Evolutionary conservation across 352 stramenopile species (phyloP).

Genomic region (Aphanomyces cochlioides): DNA sequence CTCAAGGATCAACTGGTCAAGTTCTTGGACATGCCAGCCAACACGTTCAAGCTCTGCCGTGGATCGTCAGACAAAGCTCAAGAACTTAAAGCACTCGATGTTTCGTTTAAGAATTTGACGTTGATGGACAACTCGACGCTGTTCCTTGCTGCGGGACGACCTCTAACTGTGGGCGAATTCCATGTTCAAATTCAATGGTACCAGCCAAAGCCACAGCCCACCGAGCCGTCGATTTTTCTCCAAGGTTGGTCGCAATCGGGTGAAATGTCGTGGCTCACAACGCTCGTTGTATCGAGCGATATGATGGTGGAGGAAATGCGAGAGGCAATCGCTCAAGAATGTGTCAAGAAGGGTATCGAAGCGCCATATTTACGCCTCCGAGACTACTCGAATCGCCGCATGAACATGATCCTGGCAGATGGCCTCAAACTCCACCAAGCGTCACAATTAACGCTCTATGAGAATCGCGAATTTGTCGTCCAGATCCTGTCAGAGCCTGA

Average conservation of each 20-base stretch:
- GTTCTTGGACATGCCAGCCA: slow-evolving; percentile 43
- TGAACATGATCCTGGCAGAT: slow-evolving; percentile 63
- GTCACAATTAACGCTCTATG: slow-evolving; percentile 68
- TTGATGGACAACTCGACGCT: slow-evolving; percentile 66
- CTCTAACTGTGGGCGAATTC: slow-evolving; percentile 68
- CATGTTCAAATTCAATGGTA: slow-evolving; percentile 70
- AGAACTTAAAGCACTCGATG: slow-evolving; percentile 79
- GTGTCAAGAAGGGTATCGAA: slow-evolving; percentile 47
- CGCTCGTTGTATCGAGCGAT: slow-evolving; percentile 71
- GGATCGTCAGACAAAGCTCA: slow-evolving; percentile 61
- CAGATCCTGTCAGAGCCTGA: slow-evolving; percentile 65
- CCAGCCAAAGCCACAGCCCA: slow-evolving; percentile 30
- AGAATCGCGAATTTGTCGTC: slow-evolving; percentile 67
- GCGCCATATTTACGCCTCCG: slow-evolving; percentile 54
- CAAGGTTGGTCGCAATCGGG: slow-evolving; percentile 49
- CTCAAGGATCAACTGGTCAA: slow-evolving; percentile 59
- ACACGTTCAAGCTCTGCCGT: slow-evolving; percentile 75
- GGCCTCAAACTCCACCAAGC: slow-evolving; percentile 57
- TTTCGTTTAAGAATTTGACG: slow-evolving; percentile 66
- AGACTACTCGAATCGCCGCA: slow-evolving; percentile 59
- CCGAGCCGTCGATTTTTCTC: slow-evolving; percentile 36
- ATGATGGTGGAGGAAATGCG: slow-evolving; percentile 73
- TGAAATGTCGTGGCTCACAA: slow-evolving; percentile 51
- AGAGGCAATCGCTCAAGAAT: slow-evolving; percentile 41
- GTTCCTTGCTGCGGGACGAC: slow-evolving; percentile 60